phyloP scores from a whole-genome alignment of 2,329 filamentous ascomycete genomes.

The Neofusicoccum cordaticola region DNA sequence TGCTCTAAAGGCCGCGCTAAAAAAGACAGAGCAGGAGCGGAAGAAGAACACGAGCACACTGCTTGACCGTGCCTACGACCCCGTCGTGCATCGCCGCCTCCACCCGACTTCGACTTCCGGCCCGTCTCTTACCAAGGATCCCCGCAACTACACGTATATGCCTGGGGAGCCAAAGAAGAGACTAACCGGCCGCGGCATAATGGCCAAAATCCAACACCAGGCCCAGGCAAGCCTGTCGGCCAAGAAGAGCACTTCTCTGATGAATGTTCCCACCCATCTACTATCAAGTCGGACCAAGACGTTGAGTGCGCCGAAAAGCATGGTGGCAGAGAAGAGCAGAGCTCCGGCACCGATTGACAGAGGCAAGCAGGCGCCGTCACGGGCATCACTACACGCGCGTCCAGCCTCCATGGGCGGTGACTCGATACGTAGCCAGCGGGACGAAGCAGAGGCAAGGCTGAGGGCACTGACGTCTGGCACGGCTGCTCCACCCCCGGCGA shows the following conservation, averaged over 20 bases:
- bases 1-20: constrained; percentile 25
- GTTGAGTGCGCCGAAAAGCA: constrained; percentile 8
- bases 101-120: background rate
- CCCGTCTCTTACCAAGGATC: background rate
- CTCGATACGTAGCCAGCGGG: background rate
- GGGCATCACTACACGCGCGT: background rate
- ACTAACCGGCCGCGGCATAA: constrained; percentile 14
- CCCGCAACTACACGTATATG: constrained; percentile 13
- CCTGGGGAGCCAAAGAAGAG: constrained; percentile 15
- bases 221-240: constrained; percentile 8
- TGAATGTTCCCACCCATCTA: background rate
- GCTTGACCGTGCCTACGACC: constrained; percentile 4
- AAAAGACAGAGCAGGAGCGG: constrained; percentile 4
- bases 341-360: constrained; percentile 9
- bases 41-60: constrained; percentile 17
- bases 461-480: constrained; percentile 1
- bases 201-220: constrained; percentile 14
- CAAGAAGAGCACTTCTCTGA: background rate
- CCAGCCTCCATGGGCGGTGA: background rate
- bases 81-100: background rate
- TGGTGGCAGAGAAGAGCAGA: constrained; percentile 8
- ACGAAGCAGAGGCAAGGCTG: constrained; percentile 6
- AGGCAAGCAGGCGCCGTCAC: constrained; percentile 4
- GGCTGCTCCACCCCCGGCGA: background rate
- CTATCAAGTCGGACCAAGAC: background rate